Evolutionary conservation across 768 basidiomycete species (phyloP).

Genomic region (Obba rivulosa): DNA sequence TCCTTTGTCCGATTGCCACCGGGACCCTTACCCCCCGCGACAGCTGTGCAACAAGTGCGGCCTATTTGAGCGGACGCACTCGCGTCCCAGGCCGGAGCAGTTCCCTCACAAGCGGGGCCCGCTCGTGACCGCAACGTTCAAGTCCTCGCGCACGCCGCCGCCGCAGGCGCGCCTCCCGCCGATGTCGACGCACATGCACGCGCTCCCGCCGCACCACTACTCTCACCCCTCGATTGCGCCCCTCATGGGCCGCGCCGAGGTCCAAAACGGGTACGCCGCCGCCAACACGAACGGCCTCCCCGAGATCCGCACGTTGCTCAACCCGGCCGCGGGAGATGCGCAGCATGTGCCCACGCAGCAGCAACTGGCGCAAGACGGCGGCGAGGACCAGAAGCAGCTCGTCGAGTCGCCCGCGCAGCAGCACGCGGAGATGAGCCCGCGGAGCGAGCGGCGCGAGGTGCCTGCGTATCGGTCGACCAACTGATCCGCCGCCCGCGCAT

Average conservation of each 20-base stretch:
- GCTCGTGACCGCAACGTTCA: constrained; percentile 43
- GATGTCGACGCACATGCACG: constrained; percentile 31
- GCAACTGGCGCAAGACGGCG: not conserved
- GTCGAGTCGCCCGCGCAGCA: not conserved
- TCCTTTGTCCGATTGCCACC: not conserved
- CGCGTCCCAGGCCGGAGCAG: constrained; percentile 71
- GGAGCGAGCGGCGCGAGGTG: constrained; percentile 7
- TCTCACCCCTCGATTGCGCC: constrained; percentile 50
- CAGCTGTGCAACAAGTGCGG: constrained; percentile 65
- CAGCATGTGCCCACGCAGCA: constrained; percentile 8
- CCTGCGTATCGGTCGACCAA: no score
- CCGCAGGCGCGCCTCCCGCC: constrained; percentile 27
- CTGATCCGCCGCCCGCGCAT: no score
- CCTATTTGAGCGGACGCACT: constrained; percentile 76
- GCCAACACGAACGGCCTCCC: constrained; percentile 24
- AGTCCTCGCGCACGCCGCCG: constrained; percentile 39
- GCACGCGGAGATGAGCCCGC: constrained; percentile 6
- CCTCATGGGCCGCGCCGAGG: constrained; percentile 32
- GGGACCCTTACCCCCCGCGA: constrained; percentile 7
- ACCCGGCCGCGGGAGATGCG: constrained; percentile 23
- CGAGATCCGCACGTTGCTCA: constrained; percentile 45
- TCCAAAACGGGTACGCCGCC: constrained; percentile 23
- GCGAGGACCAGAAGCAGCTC: not conserved
- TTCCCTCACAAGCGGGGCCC: constrained; percentile 79
- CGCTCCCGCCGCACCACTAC: constrained; percentile 44